Conservation (phyloP, 257 asterid genomes). For the Solanum megistacrolobum region DNA sequence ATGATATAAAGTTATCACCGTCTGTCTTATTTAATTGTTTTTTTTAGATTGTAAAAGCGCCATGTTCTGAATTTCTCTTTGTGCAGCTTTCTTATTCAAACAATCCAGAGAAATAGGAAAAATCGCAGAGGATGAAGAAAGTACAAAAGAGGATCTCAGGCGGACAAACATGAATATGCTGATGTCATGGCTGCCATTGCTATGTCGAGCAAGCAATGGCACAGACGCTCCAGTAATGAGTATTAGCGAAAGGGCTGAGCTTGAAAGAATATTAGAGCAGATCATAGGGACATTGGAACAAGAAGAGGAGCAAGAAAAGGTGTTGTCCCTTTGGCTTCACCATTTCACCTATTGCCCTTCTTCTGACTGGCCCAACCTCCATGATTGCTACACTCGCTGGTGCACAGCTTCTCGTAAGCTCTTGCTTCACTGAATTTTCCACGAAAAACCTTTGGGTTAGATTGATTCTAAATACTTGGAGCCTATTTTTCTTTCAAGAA, state of each 20-base stretch:
- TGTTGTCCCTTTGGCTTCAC: conserved; percentile 82
- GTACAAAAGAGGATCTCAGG: conserved; percentile 20
- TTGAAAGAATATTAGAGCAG: conserved; percentile 52
- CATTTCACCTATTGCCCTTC: conserved; percentile 71
- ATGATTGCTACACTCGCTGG: conserved; percentile 61
- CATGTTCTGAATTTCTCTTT: background rate
- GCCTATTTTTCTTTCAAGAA: background rate
- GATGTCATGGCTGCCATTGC: conserved; percentile 71
- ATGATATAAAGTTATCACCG: background rate
- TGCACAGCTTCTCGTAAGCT: conserved; percentile 47
- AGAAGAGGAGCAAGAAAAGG: conserved; percentile 76
- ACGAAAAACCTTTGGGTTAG: background rate
- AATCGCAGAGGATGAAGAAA: conserved; percentile 5
- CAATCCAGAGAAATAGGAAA: conserved; percentile 48
- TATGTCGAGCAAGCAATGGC: conserved; percentile 73
- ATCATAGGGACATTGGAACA: conserved; percentile 41
- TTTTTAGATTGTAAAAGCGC: background rate
- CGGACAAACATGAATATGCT: conserved; percentile 53
- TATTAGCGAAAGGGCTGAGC: conserved; percentile 50
- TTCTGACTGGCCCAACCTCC: conserved; percentile 95
- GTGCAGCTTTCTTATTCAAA: conserved; percentile 59
- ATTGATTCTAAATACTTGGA: background rate
- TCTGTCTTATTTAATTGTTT: background rate
- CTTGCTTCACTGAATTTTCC: background rate
- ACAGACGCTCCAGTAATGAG: conserved; percentile 64